Percentiles rank a stretch among this genome's conserved stretches.
Evolutionary conservation across 495 filamentous ascomycete genomes (phyloP).

Genomic region (Durotheca rogersii): DNA sequence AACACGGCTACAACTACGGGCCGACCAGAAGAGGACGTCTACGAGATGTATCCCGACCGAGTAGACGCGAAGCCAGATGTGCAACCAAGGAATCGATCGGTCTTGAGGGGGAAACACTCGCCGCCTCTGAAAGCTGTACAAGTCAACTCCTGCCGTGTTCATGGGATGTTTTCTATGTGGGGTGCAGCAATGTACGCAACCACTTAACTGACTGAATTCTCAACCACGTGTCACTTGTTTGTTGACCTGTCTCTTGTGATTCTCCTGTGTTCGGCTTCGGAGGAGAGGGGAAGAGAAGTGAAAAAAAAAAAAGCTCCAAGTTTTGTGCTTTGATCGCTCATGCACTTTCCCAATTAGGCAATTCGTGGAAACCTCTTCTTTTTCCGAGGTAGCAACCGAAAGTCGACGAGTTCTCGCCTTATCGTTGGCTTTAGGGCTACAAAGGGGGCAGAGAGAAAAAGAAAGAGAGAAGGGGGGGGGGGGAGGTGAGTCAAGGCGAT

Average conservation of each 20-base stretch:
- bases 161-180: neutral
- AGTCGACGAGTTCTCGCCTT: too few species aligned
- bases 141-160: neutral
- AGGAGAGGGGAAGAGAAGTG: too few species aligned
- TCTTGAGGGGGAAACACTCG: neutral
- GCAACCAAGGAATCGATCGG: too few species aligned
- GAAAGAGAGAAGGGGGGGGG: neutral
- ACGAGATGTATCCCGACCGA: too few species aligned
- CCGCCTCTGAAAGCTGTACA: neutral
- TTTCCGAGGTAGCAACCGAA: neutral
- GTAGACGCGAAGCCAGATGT: too few species aligned
- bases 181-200: neutral
- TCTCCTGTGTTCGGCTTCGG: neutral
- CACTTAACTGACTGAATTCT: conserved; percentile 6
- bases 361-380: conserved; percentile 15
- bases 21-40: too few species aligned
- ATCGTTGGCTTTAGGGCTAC: neutral
- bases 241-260: conserved; percentile 10
- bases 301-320: neutral
- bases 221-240: conserved; percentile 24
- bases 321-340: neutral
- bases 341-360: conserved; percentile 18
- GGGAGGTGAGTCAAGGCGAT: too few species aligned
- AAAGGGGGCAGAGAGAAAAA: neutral
- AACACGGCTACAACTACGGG: neutral